Conservation (phyloP, 495 filamentous ascomycete species). For the Neurospora sp. region DNA sequence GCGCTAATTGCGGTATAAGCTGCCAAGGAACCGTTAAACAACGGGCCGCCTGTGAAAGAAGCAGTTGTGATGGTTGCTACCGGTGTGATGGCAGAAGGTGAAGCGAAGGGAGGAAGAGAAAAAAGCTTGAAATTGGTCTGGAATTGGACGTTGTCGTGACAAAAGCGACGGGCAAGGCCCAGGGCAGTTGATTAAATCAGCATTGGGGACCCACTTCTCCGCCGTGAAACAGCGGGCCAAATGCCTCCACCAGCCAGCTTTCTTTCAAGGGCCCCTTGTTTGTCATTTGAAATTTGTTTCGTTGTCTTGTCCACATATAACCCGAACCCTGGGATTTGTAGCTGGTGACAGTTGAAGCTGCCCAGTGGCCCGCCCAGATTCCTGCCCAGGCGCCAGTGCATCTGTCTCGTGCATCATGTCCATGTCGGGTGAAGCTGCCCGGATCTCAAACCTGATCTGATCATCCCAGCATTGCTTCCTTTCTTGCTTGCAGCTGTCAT, state of each 20-base stretch:
- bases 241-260: background rate
- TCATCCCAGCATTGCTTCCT: background rate
- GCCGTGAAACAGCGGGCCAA: background rate
- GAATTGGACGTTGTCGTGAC: background rate
- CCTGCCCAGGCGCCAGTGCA: background rate
- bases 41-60: background rate
- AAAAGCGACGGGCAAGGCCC: background rate
- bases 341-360: background rate
- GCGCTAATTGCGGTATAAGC: background rate
- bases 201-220: background rate
- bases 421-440: background rate
- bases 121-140: background rate
- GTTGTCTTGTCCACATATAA: background rate
- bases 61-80: background rate
- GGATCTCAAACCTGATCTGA: background rate
- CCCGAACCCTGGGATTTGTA: background rate
- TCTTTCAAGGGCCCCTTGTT: background rate
- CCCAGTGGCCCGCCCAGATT: background rate
- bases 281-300: background rate
- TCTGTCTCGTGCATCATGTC: background rate
- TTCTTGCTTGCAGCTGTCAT: background rate
- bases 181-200: background rate
- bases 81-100: background rate
- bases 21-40: background rate
- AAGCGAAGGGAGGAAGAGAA: background rate